Evolutionary conservation across 2,329 filamentous ascomycete genomes (phyloP), one percentile per base, ranked within the genome.

Genomic region (Beauveria australis): DNA sequence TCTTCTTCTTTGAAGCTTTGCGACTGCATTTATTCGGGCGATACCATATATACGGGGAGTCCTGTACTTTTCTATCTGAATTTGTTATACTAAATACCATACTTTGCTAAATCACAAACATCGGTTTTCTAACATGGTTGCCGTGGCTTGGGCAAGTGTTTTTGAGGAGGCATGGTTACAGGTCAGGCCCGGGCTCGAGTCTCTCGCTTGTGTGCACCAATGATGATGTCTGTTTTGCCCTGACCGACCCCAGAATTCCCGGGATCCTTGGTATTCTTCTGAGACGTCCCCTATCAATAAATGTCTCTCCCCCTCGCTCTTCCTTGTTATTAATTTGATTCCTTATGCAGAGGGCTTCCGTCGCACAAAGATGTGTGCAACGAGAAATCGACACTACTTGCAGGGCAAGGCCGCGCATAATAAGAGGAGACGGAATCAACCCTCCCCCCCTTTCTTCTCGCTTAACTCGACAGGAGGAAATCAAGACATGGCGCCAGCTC

Each of bases 351-450:
- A 48, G 22, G 46, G 46, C n/a, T 12, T 18, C 37, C 19, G 49
- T 53, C 30, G 30, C 49, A 53, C 49, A 53, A 33, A 53, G 49
- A 53, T 53, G 19, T 53, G 49, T 53, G 49, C 49, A 53, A 53
- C 49, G 49, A 53, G 19, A 37, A 53, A 53, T 53, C 49, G 49
- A 37, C 49, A 40, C 8, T 40, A 9, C 30, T 53, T 40, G 49
- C 49, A 53, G 49, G 48, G 46, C 12, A 18, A 26, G 5, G 46
- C 9, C 22, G 46, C 10, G 41, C 41, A 43, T 43, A 43, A 18
- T 19, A n/a, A 18, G 41, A 48, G 46, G 22, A 37, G 9, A 22
- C 9, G 43, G 14, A 14, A 22, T 5, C 19, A 5, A 22, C 22
- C 2, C 22, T 1, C 7, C 6, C 43, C 43, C 8, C 19, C 3